These are phyloP conservation scores for Sarocladium oryzae DNA, from an alignment of 2,329 filamentous ascomycete species.

Conservation along the genomic window DNA sequence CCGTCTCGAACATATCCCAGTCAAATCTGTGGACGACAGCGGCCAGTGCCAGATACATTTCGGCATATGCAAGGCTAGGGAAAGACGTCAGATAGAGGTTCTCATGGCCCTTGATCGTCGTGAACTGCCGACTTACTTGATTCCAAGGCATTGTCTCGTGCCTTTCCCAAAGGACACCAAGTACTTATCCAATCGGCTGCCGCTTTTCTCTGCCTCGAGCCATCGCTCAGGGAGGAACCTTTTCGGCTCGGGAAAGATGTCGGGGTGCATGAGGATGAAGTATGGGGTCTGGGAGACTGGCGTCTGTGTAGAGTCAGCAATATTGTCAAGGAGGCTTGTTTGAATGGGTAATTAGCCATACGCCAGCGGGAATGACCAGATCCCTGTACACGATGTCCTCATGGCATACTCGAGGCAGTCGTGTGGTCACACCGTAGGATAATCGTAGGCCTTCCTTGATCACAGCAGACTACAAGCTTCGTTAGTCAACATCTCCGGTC, in stretches of 20 bases:
- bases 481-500: neutral
- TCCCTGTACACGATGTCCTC: slow-evolving; percentile 11
- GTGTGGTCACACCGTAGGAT: slow-evolving; percentile 13
- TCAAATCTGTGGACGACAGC: neutral
- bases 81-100: neutral
- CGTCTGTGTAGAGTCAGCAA: neutral
- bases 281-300: slow-evolving; percentile 13
- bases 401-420: slow-evolving; percentile 11
- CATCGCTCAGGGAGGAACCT: neutral
- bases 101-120: neutral
- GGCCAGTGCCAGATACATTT: neutral
- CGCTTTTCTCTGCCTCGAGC: neutral
- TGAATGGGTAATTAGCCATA: neutral
- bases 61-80: neutral
- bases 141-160: neutral
- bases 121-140: neutral
- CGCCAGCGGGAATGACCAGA: slow-evolving; percentile 12
- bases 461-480: slow-evolving; percentile 10
- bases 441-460: slow-evolving; percentile 12
- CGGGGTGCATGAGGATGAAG: slow-evolving; percentile 14
- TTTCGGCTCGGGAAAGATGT: slow-evolving; percentile 9
- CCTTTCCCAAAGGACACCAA: neutral
- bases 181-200: neutral
- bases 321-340: neutral
- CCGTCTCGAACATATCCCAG: neutral